Percentiles rank a stretch among this genome's conserved stretches.
phyloP scores from a whole-genome alignment of 768 basidiomycete genomes.

The Daedaleopsis nitida region DNA sequence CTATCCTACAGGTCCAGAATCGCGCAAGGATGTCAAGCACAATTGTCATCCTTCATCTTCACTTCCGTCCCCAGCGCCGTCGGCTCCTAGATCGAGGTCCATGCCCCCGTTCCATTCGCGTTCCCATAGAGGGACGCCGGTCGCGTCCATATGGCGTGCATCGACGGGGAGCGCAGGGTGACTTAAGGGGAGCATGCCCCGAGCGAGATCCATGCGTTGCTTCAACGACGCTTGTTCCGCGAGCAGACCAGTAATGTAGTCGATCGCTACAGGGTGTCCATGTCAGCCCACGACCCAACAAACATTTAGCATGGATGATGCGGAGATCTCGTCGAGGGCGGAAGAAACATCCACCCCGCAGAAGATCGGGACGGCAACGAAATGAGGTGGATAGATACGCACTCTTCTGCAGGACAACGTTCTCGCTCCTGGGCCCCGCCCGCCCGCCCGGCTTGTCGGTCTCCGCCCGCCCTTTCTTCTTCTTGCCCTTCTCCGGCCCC shows the following conservation, averaged over 20 bases:
- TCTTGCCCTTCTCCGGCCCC: slow-evolving; percentile 25
- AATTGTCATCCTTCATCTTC: slow-evolving; percentile 21
- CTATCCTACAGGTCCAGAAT: not conserved
- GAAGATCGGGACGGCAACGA: not conserved
- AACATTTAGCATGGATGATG: too few relatives aligned
- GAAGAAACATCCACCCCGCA: not conserved
- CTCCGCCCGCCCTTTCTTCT: slow-evolving; percentile 32
- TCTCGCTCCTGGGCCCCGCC: slow-evolving; percentile 89
- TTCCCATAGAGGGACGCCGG: slow-evolving; percentile 66
- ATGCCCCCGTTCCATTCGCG: slow-evolving; percentile 82
- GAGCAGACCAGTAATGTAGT: slow-evolving; percentile 73
- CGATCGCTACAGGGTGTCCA: slow-evolving; percentile 63
- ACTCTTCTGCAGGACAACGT: slow-evolving; percentile 89
- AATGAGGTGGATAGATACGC: slow-evolving; percentile 33
- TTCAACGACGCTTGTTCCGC: slow-evolving; percentile 58
- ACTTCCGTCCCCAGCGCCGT: slow-evolving; percentile 23
- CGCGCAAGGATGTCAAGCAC: too few relatives aligned
- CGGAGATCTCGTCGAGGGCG: not conserved
- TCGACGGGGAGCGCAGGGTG: slow-evolving; percentile 56
- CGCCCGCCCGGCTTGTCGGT: slow-evolving; percentile 78
- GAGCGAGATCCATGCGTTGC: slow-evolving; percentile 61
- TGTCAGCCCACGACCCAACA: slow-evolving; percentile 3
- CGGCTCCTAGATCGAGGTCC: slow-evolving; percentile 49
- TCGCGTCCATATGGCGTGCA: slow-evolving; percentile 22
- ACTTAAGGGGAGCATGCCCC: slow-evolving; percentile 53